Evolutionary conservation across 306 rosid genomes (phyloP).

Genomic region (Rosa multiflora): DNA sequence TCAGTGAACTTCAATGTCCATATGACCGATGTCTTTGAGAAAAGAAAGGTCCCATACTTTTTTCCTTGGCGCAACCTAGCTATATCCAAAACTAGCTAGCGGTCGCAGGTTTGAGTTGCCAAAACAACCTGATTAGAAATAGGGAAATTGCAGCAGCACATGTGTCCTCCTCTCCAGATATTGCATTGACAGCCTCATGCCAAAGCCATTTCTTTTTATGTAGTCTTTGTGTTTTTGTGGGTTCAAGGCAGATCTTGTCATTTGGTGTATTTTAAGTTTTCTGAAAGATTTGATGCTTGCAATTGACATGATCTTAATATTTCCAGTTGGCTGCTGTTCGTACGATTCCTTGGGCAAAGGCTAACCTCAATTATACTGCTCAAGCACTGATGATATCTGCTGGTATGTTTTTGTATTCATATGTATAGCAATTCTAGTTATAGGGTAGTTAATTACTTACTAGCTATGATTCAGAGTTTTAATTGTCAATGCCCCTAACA

Average conservation of each 20-base stretch:
- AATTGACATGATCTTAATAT: constrained; percentile 7
- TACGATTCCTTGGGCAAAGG: constrained; percentile 90
- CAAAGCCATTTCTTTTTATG: neutral
- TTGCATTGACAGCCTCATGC: neutral
- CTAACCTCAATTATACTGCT: constrained; percentile 86
- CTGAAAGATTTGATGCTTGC: neutral
- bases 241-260: neutral
- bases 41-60: neutral
- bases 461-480: neutral
- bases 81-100: neutral
- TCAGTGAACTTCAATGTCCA: neutral
- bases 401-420: constrained; percentile 64
- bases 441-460: neutral
- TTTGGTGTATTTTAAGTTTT: neutral
- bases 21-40: neutral
- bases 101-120: neutral
- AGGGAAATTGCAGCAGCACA: neutral
- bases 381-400: constrained; percentile 90
- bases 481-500: neutral
- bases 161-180: neutral
- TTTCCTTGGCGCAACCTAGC: neutral
- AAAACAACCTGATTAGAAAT: neutral
- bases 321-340: constrained; percentile 78
- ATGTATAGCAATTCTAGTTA: neutral
- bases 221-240: neutral